These are phyloP conservation scores for Arctium minus DNA, from an alignment of 129 eudicot species.

Conservation along the genomic window DNA sequence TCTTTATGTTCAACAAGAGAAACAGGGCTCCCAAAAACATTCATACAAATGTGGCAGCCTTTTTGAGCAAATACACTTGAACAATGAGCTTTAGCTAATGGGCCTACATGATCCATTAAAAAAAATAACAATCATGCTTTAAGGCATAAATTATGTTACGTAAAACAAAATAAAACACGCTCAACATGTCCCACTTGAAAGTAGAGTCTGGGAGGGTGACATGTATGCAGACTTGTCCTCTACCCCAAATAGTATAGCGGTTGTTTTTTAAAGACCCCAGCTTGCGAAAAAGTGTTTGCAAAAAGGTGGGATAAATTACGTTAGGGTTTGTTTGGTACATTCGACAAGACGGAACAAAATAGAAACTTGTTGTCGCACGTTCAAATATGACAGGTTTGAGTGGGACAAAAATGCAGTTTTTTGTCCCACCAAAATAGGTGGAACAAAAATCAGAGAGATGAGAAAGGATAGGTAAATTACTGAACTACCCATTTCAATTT, in stretches of 20 bases:
- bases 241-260: too few relatives aligned
- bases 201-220: too few relatives aligned
- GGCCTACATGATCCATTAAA: slow-evolving; percentile 36
- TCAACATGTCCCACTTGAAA: not conserved
- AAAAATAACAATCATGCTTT: not conserved
- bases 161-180: not conserved
- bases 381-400: too few relatives aligned
- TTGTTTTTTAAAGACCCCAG: too few relatives aligned
- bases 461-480: not conserved
- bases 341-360: too few relatives aligned
- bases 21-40: slow-evolving; percentile 36
- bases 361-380: too few relatives aligned
- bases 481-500: not conserved
- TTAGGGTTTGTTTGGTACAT: too few relatives aligned
- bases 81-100: slow-evolving; percentile 48
- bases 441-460: not conserved
- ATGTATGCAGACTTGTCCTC: too few relatives aligned
- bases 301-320: too few relatives aligned
- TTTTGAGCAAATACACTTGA: slow-evolving; percentile 38
- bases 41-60: slow-evolving; percentile 57
- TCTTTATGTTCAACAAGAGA: slow-evolving; percentile 43
- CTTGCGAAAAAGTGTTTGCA: too few relatives aligned
- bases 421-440: not conserved
- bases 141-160: not conserved
- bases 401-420: too few relatives aligned